A percentile compares a stretch with the other conserved stretches of the same genome.
These are phyloP conservation scores for Acrocalymma vagum DNA, from an alignment of 2,329 filamentous ascomycete genomes.

Conservation along the genomic window DNA sequence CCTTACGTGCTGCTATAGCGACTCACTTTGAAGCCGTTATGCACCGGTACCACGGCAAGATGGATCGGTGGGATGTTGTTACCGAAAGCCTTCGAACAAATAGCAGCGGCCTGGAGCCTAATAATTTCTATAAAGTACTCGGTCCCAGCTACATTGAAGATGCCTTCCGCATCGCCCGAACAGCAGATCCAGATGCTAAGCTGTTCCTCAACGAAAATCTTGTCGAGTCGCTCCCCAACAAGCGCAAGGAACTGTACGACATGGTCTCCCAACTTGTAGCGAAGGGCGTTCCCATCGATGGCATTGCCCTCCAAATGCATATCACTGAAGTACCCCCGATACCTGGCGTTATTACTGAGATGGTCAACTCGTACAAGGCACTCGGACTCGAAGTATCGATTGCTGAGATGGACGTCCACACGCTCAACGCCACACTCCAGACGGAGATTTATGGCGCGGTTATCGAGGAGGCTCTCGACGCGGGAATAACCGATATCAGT, in stretches of 20 bases:
- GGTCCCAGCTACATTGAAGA: slow-evolving; percentile 8
- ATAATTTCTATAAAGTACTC: slow-evolving; percentile 7
- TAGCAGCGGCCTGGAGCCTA: slow-evolving; percentile 4
- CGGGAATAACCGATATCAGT: slow-evolving; percentile 14
- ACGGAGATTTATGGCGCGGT: slow-evolving; percentile 10
- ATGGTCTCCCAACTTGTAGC: slow-evolving; percentile 9
- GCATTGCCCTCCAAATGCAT: slow-evolving; percentile 17
- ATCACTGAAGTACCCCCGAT: slow-evolving; percentile 9
- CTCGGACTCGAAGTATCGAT: slow-evolving; percentile 14
- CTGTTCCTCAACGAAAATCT: slow-evolving; percentile 8
- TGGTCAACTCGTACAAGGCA: slow-evolving; percentile 9
- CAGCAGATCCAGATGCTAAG: slow-evolving; percentile 1
- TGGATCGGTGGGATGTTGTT: slow-evolving; percentile 12
- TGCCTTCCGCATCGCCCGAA: slow-evolving; percentile 7
- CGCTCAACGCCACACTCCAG: slow-evolving; percentile 6
- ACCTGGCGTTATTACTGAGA: slow-evolving; percentile 11
- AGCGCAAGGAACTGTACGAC: slow-evolving; percentile 5
- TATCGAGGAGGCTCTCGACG: slow-evolving; percentile 9
- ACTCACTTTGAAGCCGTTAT: slow-evolving; percentile 12
- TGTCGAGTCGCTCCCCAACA: slow-evolving; percentile 4
- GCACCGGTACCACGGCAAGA: slow-evolving; percentile 6
- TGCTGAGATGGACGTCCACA: slow-evolving; percentile 15
- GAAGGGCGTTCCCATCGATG: slow-evolving; percentile 13
- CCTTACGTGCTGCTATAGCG: slow-evolving; percentile 9
- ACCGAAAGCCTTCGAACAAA: slow-evolving; percentile 7